Evolutionary conservation across 768 basidiomycete genomes (phyloP).

Genomic region (Boletus coccyginus): DNA sequence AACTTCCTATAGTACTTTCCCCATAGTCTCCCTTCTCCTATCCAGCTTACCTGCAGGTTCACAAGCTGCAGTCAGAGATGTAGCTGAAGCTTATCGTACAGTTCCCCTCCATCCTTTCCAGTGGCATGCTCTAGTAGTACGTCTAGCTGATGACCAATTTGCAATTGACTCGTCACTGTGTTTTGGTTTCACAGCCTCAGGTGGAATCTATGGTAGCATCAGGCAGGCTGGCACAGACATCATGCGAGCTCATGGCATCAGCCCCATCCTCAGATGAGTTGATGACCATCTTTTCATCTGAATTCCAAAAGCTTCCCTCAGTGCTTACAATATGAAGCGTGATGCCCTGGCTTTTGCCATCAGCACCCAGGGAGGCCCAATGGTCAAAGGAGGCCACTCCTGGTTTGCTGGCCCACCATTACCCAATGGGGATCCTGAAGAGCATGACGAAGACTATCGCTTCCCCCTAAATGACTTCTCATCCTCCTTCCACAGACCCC

Average conservation of each 20-base stretch:
- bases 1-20: not conserved
- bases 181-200: conserved; percentile 24
- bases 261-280: conserved; percentile 27
- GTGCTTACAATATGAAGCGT: no score
- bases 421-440: not conserved
- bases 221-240: conserved; percentile 23
- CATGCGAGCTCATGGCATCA: conserved; percentile 18
- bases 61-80: not conserved
- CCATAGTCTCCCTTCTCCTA: no score
- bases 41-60: no score
- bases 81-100: not conserved
- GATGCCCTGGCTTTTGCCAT: no score
- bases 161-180: conserved; percentile 10
- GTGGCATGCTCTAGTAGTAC: conserved; percentile 36
- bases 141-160: conserved; percentile 9
- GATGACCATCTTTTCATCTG: conserved; percentile 32
- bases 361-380: conserved; percentile 25
- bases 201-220: conserved; percentile 25
- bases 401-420: not conserved
- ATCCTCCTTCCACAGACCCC: no score
- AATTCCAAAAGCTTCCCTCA: not conserved
- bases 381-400: not conserved
- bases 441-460: not conserved
- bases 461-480: not conserved
- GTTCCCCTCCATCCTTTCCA: conserved; percentile 31